Evolutionary conservation across 2,329 filamentous ascomycete genomes (phyloP), one percentile per base, ranked within the genome.

Genomic region (Paracorniculantispora psalliotae): DNA sequence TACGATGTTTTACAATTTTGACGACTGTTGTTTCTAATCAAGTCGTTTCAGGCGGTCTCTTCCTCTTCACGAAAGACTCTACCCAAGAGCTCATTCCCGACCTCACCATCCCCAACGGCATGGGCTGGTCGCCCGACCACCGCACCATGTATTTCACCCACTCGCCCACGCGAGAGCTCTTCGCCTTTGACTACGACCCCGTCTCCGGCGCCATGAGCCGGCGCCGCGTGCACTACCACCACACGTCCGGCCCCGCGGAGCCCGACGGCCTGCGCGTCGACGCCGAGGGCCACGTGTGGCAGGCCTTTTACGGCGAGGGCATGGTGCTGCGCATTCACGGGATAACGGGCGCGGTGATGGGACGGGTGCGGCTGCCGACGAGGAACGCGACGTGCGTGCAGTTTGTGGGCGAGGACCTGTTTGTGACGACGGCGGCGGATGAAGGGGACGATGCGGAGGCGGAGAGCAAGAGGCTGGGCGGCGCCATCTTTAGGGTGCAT

Each of bases 221-320:
- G 72, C 82, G 85, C 67, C 84, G 89, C 58, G 77, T 87, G 39
- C 91, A 92, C 74, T 93, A 92, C 75, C 77, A 81, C 59, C 85
- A 92, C 68, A 79, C 82, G 4, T 43, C 50, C 21, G 82, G 82
- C 1, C 72, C 81, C 26, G 87, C 87, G 50, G 83, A 85, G 62
- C 91, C 91, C 1, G 92, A 97, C 72, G 92, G 92, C 2, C 92
- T 93, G 74, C 87, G 88, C 62, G 83, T 96, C 67, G 92, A 97
- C 69, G 82, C 81, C 46, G 85, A 96, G 57, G 92, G 91, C n/a
- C 88, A 89, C 75, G 80, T 96, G 67, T 97, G 93, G 92, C 87
- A 89, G 62, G 90, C 91, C 8, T 79, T 94, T n/a, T 94, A 91
- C 69, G 91, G 91, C 57, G 89, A 88, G 62, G 79, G 83, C 61